Evolutionary conservation across 495 filamentous ascomycete genomes (phyloP), one percentile per base, ranked within the genome.

Genomic region (Podospora didyma): DNA sequence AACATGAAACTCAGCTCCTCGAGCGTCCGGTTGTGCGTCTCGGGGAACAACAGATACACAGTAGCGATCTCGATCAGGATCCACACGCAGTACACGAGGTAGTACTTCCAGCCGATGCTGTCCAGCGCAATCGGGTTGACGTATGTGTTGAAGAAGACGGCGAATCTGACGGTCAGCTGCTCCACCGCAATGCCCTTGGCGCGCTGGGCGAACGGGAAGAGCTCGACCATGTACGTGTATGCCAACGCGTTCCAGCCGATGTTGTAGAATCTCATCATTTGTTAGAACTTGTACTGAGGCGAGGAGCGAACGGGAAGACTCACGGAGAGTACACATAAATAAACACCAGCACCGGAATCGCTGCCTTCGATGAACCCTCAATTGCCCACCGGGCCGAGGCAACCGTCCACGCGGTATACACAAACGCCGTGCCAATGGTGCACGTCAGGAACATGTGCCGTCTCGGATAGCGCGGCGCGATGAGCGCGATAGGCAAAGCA

Each of bases 71-170:
- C 82, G 37, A 84, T 73, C 4, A 72, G 61, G 31, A 86, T 73
- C 80, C 79, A 84, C 47, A 73, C 75, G 63, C 76, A 83, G 69
- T 87, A 87, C 28, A 84, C 79, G 37, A 86, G 71, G 31, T 85
- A 76, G 70, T 81, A 87, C 60, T 77, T 81, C 85, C 85, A 89
- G 12, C 73, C 70, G 47, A 86, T 83, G 14, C 48, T 46, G 22
- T 68, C 71, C 14, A 88, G 66, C 23, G 81, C 84, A 41, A 89
- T 77, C 0, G 84, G 84, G 67, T 87, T 88, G 49, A 86, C 79
- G 58, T 83, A 85, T 1, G 78, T 84, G 48, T 83, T 83, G 62
- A 74, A 74, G 54, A 73, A 73, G 26, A 73, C 65, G 46, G 80
- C 81, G 22, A 75, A 73, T 17, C 79, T 70, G 42, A 81, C 77